phyloP scores from a whole-genome alignment of 345 rosid genomes.

The Ricinus communis region DNA sequence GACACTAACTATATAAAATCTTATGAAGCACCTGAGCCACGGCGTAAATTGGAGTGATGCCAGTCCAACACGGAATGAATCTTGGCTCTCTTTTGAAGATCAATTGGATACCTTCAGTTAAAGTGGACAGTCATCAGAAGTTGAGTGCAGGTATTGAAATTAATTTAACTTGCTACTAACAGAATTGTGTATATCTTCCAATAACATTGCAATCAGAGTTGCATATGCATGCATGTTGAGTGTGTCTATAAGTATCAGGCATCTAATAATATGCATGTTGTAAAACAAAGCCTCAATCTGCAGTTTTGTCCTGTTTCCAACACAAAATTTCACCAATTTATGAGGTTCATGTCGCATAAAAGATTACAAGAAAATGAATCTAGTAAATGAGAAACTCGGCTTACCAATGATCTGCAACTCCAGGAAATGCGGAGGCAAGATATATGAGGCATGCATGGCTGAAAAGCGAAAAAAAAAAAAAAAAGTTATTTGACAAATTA shows the following conservation, averaged over 20 bases:
- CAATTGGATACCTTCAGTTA: conserved; percentile 71
- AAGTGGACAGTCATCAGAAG: conserved; percentile 8
- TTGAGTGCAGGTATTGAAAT: not conserved
- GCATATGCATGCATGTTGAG: not conserved
- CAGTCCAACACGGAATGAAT: conserved; percentile 82
- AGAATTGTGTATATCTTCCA: not conserved
- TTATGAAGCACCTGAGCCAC: conserved; percentile 51
- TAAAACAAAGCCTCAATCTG: not conserved
- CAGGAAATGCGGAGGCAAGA: conserved; percentile 73
- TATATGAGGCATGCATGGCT: conserved; percentile 84
- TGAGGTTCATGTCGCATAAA: not conserved
- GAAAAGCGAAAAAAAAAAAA: conserved; percentile 22
- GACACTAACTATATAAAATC: too few species aligned
- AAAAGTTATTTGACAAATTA: not conserved
- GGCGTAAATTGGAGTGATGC: conserved; percentile 79
- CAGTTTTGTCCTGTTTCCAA: not conserved
- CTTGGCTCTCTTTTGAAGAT: conserved; percentile 73
- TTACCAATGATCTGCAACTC: conserved; percentile 84
- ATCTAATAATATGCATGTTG: not conserved
- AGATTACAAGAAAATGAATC: not conserved
- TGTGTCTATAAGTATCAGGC: not conserved
- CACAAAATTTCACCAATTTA: not conserved
- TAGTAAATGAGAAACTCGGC: conserved; percentile 15
- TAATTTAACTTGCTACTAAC: not conserved
- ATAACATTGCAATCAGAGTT: not conserved